A percentile compares a stretch with the other conserved stretches of the same genome.
phyloP scores from a whole-genome alignment of 1,139 yeast species.

The Yamadazyma triangularis region DNA sequence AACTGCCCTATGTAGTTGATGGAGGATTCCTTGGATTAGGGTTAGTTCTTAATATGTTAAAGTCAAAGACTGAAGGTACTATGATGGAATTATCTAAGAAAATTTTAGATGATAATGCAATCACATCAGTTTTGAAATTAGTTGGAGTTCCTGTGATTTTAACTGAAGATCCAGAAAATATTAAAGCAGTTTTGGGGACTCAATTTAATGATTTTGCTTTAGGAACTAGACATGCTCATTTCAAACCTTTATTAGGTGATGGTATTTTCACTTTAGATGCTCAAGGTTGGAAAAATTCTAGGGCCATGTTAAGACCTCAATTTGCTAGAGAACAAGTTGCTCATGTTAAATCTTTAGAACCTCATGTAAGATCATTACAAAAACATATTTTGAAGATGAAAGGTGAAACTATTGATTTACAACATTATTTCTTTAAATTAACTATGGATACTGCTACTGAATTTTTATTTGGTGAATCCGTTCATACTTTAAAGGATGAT shows the following conservation, averaged over 20 bases:
- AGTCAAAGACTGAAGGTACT: conserved; percentile 19
- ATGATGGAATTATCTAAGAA: conserved; percentile 19
- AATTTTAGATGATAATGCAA: conserved; percentile 9
- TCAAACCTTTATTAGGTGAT: conserved; percentile 47
- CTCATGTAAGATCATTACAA: conserved; percentile 38
- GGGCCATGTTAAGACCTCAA: conserved; percentile 57
- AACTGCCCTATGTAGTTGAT: conserved; percentile 43
- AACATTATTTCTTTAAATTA: conserved; percentile 43
- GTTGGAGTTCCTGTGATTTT: conserved; percentile 35
- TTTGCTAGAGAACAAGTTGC: conserved; percentile 53
- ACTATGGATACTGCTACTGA: conserved; percentile 59
- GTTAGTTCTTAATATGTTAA: conserved; percentile 13
- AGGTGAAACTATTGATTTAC: conserved; percentile 41
- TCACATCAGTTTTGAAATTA: conserved; percentile 36
- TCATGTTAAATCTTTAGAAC: conserved; percentile 44
- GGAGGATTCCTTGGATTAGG: conserved; percentile 15
- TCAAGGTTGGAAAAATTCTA: conserved; percentile 53
- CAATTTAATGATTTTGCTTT: conserved; percentile 50
- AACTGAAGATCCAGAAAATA: conserved; percentile 36
- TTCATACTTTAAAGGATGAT: conserved; percentile 41
- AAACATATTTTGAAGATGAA: conserved; percentile 23
- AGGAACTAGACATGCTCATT: conserved; percentile 42
- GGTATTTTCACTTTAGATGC: conserved; percentile 58
- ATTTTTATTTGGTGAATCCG: conserved; percentile 54
- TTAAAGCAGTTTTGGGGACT: conserved; percentile 37